These are phyloP conservation scores for Magnolia sinica DNA, from an alignment of 164 flowering plant genomes.

Conservation along the genomic window DNA sequence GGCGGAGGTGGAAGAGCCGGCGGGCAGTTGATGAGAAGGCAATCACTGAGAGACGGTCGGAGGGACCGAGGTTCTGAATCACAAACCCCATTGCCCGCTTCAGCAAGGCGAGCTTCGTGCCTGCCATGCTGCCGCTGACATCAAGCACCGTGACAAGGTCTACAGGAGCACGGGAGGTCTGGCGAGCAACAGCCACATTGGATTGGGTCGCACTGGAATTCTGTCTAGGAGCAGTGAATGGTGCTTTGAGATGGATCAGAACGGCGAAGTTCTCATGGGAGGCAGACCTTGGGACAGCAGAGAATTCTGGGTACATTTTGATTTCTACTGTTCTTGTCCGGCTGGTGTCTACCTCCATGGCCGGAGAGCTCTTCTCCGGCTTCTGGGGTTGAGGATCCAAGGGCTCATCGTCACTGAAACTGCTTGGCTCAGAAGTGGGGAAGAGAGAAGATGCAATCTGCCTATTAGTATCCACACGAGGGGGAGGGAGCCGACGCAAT, in stretches of 20 bases:
- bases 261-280: constrained; percentile 52
- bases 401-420: constrained; percentile 72
- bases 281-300: constrained; percentile 54
- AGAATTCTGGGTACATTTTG: constrained; percentile 62
- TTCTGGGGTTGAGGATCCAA: constrained; percentile 30
- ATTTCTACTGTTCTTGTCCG: constrained; percentile 40
- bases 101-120: constrained; percentile 84
- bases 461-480: constrained; percentile 37
- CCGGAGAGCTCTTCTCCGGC: constrained; percentile 15
- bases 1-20: constrained; percentile 73
- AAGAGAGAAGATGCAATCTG: constrained; percentile 39
- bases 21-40: constrained; percentile 90
- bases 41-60: constrained; percentile 86
- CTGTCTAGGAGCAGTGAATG: constrained; percentile 28
- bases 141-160: constrained; percentile 95
- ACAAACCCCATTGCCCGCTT: constrained; percentile 96
- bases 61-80: constrained; percentile 79
- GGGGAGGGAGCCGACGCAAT: constrained; percentile 44
- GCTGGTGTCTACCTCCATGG: neutral
- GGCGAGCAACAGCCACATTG: constrained; percentile 27
- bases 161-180: constrained; percentile 66
- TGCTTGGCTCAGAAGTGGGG: constrained; percentile 58
- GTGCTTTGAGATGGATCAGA: constrained; percentile 81
- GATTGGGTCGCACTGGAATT: constrained; percentile 13
- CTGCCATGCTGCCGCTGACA: constrained; percentile 99